Conservation (phyloP, 306 rosid genomes). For the Nissolia schottii region DNA sequence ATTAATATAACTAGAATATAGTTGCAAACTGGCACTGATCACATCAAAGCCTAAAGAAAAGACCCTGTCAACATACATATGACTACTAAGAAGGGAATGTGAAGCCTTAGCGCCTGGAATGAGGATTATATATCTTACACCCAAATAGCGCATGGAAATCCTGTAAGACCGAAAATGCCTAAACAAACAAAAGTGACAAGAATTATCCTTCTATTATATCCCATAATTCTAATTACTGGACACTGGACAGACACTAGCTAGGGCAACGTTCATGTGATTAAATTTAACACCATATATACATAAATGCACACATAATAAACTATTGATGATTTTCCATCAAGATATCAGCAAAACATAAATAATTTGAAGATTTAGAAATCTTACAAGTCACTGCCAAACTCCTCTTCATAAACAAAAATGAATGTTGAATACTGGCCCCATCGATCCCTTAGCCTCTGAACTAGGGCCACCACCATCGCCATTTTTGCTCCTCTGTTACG, state of each 20-base stretch:
- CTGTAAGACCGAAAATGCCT: background rate
- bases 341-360: background rate
- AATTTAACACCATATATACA: constrained; percentile 2
- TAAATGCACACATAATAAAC: background rate
- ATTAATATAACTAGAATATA: background rate
- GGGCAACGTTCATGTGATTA: background rate
- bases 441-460: constrained; percentile 63
- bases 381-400: constrained; percentile 76
- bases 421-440: constrained; percentile 99
- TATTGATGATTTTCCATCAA: background rate
- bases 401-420: constrained; percentile 86
- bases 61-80: background rate
- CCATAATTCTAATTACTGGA: background rate
- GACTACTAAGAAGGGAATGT: background rate
- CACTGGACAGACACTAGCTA: background rate
- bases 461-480: constrained; percentile 46
- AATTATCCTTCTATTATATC: constrained; percentile 1
- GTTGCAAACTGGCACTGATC: background rate
- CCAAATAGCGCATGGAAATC: background rate
- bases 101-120: background rate
- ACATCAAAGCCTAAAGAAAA: constrained; percentile 1
- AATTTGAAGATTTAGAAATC: constrained; percentile 39
- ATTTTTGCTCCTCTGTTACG: constrained; percentile 56
- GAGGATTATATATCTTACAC: background rate
- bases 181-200: background rate